phyloP scores from a whole-genome alignment of 2,329 filamentous ascomycete genomes.

The Pseudophaeomoniella oleicola region DNA sequence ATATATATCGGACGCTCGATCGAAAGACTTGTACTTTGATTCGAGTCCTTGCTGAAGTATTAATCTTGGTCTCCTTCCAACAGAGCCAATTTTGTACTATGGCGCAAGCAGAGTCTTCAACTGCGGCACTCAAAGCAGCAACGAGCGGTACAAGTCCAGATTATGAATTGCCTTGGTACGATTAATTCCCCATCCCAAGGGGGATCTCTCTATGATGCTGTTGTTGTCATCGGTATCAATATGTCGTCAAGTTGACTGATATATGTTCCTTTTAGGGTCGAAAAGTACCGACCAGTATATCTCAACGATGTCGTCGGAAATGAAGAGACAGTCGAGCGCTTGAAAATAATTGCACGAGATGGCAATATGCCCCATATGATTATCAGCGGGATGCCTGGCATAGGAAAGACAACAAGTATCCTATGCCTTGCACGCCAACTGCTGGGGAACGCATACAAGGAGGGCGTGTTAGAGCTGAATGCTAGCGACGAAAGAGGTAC shows the following conservation, averaged over 20 bases:
- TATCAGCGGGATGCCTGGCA: conserved; percentile 98
- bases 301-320: conserved; percentile 96
- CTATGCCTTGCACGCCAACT: conserved; percentile 85
- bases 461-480: conserved; percentile 91
- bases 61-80: too few relatives aligned
- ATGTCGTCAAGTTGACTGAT: too few relatives aligned
- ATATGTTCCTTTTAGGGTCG: conserved; percentile 53
- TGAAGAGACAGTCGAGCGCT: conserved; percentile 87
- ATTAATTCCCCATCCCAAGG: conserved; percentile 1
- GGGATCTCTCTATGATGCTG: conserved; percentile 3
- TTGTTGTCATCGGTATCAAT: background rate
- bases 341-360: conserved; percentile 97
- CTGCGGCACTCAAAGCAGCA: conserved; percentile 24
- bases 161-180: conserved; percentile 36
- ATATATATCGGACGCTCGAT: background rate
- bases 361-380: conserved; percentile 99
- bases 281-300: conserved; percentile 92
- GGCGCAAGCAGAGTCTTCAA: conserved; percentile 32
- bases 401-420: conserved; percentile 94
- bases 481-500: conserved; percentile 83
- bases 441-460: conserved; percentile 86
- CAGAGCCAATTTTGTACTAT: too few relatives aligned
- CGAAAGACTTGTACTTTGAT: background rate
- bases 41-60: background rate
- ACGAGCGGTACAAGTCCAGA: conserved; percentile 24